Percentiles rank a stretch among this genome's conserved stretches.
phyloP scores from a whole-genome alignment of 331 rosid species.

The Telfairia occidentalis region DNA sequence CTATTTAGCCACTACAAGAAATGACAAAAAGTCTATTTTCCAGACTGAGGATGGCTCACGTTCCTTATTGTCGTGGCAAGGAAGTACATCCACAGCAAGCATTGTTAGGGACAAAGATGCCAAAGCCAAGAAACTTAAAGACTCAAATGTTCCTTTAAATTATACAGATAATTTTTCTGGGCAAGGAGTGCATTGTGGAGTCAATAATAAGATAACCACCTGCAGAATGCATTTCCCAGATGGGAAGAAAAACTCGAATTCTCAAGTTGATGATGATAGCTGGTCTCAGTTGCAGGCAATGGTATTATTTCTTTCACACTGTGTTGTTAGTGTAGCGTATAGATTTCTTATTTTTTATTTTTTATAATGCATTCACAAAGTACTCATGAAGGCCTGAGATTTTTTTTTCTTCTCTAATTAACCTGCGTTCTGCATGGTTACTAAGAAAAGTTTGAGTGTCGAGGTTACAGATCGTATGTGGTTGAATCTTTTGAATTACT shows the following conservation, averaged over 20 bases:
- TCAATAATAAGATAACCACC: constrained; percentile 21
- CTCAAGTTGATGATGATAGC: constrained; percentile 28
- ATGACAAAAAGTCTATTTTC: constrained; percentile 33
- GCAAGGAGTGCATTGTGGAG: constrained; percentile 32
- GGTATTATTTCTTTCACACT: constrained; percentile 19
- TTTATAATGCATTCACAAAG: constrained; percentile 21
- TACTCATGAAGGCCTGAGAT: not conserved
- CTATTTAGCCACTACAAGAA: constrained; percentile 32
- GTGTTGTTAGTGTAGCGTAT: not conserved
- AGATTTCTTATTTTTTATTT: too few species aligned
- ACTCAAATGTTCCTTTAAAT: constrained; percentile 28
- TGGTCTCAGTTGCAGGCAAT: constrained; percentile 25
- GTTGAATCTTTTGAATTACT: not conserved
- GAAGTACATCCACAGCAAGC: constrained; percentile 31
- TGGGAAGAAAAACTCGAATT: constrained; percentile 19
- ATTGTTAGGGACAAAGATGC: constrained; percentile 30
- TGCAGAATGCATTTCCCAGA: constrained; percentile 20
- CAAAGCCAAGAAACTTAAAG: constrained; percentile 34
- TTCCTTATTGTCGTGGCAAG: constrained; percentile 41
- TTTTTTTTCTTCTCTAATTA: not conserved
- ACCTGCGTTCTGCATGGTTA: not conserved
- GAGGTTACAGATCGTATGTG: not conserved
- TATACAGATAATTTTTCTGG: constrained; percentile 18
- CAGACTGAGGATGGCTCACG: constrained; percentile 34
- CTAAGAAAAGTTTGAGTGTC: not conserved